Evolutionary conservation across 805 yeast genomes (phyloP).

Genomic region (Pichia exigua): DNA sequence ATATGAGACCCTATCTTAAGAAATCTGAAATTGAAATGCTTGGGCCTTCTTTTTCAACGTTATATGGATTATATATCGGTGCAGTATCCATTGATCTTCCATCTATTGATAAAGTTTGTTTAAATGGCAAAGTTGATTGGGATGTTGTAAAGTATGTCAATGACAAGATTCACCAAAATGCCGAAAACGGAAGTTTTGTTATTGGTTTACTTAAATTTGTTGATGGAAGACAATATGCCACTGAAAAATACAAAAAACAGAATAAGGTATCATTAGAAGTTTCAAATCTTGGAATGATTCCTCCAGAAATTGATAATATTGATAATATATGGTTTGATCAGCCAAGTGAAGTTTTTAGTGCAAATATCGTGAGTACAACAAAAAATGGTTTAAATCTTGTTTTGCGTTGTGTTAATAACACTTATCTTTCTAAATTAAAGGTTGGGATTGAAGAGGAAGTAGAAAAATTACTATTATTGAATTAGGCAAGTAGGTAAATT

Average conservation of each 20-base stretch:
- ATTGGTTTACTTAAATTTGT: conserved; percentile 8
- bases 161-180: conserved; percentile 1
- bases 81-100: conserved; percentile 11
- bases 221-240: conserved; percentile 2
- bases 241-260: conserved; percentile 1
- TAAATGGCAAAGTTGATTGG: conserved; percentile 6
- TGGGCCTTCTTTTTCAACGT: conserved; percentile 3
- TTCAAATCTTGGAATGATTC: conserved; percentile 5
- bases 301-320: not conserved
- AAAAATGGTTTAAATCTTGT: conserved; percentile 3
- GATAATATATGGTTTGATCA: conserved; percentile 10
- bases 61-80: conserved; percentile 17
- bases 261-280: conserved; percentile 11
- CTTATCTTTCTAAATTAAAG: conserved; percentile 3
- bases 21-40: not conserved
- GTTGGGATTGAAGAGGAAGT: not conserved
- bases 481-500: too few species aligned
- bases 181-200: not conserved
- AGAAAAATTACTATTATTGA: not conserved
- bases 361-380: conserved; percentile 6
- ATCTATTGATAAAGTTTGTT: conserved; percentile 7
- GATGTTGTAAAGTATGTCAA: conserved; percentile 1
- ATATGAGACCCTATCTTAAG: conserved; percentile 13
- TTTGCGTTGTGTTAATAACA: not conserved
- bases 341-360: conserved; percentile 7